Percentiles rank a stretch among this genome's conserved stretches.
These are phyloP conservation scores for Leucocoprinus birnbaumii DNA, from an alignment of 768 basidiomycete genomes.

Conservation along the genomic window DNA sequence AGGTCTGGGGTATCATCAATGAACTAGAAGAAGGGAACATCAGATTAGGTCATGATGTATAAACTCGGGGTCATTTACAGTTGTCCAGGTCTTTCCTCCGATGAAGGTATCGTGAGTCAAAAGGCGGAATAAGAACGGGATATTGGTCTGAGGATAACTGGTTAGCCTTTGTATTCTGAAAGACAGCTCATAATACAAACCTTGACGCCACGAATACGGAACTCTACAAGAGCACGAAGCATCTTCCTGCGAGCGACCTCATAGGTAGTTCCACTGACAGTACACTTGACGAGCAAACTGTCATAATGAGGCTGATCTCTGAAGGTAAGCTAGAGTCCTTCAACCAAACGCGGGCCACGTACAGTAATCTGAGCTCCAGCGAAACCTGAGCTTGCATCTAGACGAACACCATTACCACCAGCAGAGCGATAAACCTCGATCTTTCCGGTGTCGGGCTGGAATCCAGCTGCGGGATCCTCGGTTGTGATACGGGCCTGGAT, in stretches of 20 bases:
- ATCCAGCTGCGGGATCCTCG: conserved; percentile 86
- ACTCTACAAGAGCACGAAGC: conserved; percentile 98
- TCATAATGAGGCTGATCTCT: conserved; percentile 88
- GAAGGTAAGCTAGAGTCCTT: conserved; percentile 1
- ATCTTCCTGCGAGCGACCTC: conserved; percentile 99
- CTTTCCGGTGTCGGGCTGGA: conserved; percentile 99
- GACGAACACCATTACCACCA: conserved; percentile 96
- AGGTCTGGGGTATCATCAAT: conserved; percentile 99
- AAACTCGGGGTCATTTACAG: conserved; percentile 29
- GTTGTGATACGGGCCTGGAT: conserved; percentile 99
- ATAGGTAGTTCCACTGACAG: conserved; percentile 94
- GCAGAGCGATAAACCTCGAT: conserved; percentile 99
- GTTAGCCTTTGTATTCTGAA: background rate
- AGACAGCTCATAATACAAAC: conserved; percentile 29
- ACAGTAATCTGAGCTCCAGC: conserved; percentile 99
- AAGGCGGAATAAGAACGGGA: conserved; percentile 98
- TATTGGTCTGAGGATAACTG: conserved; percentile 72
- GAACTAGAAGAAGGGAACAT: conserved; percentile 51
- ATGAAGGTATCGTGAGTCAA: conserved; percentile 97
- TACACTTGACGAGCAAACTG: conserved; percentile 94
- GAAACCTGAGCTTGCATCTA: conserved; percentile 96
- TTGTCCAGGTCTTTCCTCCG: conserved; percentile 97
- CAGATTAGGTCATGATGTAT: background rate
- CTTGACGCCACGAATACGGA: conserved; percentile 99
- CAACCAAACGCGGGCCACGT: conserved; percentile 19